Evolutionary conservation across 2,329 filamentous ascomycete genomes (phyloP), one percentile per base, ranked within the genome.

Genomic region (Alternaria panax): DNA sequence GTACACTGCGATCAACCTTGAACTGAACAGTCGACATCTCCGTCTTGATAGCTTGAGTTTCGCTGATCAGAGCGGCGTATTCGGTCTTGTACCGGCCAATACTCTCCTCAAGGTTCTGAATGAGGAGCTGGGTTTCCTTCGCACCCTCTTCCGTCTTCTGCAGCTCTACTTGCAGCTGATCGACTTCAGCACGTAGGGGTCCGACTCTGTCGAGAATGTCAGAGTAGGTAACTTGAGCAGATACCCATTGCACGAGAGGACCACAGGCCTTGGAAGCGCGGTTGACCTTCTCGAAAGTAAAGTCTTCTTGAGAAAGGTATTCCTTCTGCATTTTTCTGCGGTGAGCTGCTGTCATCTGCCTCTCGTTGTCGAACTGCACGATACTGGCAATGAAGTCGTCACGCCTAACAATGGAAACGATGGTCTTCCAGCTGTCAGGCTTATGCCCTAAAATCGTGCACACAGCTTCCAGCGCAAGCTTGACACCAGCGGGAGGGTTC

Each of bases 331-430:
- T 98, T 84, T 92, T 96, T 68, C 87, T 83, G 50, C 95, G 87
- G 67, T 95, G 85, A 25, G 82, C 81, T 71, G 88, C 90, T 16
- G 94, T 99, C 94, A 99, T 98, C 78, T 95, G 90, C 76, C 85
- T 89, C 79, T 95, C 93, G 73, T 97, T 99, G 82, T 97, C 92
- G 75, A 97, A 99, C 78, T 92, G 93, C 78, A 98, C 91, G 72
- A 99, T 99, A 80, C 92, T 97, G 48, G 93, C 92, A 79, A 99
- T 98, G 80, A 99, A 99, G 75, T 98, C 94, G 72, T 98, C 95
- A 57, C 88, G 88, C 71, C 94, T 92, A 60, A 99, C 88, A 63
- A 98, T 91, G 52, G 86, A 89, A 77, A 96, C 91, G 60, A 98
- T 92, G 12, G 88, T 89, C 82, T 93, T 97, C 95, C 95, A 99